phyloP scores from a whole-genome alignment of 2,329 filamentous ascomycete species.

The Colletotrichum plurivorum region DNA sequence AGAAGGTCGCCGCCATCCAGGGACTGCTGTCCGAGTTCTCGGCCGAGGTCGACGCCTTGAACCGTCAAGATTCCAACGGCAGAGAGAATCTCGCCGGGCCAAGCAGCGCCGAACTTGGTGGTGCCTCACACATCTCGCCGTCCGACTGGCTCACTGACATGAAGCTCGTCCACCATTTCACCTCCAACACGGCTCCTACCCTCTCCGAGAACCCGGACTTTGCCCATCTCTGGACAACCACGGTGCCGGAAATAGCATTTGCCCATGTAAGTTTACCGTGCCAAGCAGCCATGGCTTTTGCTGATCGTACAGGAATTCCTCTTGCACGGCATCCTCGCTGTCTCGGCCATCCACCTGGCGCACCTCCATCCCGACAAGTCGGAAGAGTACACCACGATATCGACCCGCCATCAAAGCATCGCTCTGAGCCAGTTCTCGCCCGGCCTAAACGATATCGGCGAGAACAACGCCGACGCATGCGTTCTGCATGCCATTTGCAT shows the following conservation, averaged over 20 bases:
- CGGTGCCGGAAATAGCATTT: constrained; percentile 30
- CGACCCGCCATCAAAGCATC: constrained; percentile 41
- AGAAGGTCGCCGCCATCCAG: constrained; percentile 34
- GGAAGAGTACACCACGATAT: constrained; percentile 38
- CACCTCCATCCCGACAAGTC: constrained; percentile 37
- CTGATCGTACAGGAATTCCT: constrained; percentile 39
- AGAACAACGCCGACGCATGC: constrained; percentile 42
- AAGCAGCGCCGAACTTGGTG: constrained; percentile 7
- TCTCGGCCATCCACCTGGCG: constrained; percentile 41
- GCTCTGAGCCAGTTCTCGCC: constrained; percentile 40
- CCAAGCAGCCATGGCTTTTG: no score
- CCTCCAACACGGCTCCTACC: constrained; percentile 27
- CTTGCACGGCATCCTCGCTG: constrained; percentile 42
- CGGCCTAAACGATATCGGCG: constrained; percentile 37
- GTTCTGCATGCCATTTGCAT: constrained; percentile 43
- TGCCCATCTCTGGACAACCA: constrained; percentile 33
- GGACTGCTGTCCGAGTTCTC: constrained; percentile 28
- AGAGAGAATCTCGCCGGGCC: not conserved
- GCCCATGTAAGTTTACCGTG: not conserved
- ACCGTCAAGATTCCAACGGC: not conserved
- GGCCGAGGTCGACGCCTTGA: constrained; percentile 30
- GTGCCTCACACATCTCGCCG: constrained; percentile 1
- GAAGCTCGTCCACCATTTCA: constrained; percentile 34
- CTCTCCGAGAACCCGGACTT: constrained; percentile 35
- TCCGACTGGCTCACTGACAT: constrained; percentile 33